These are phyloP conservation scores for Reticulomyxa filosa DNA, from an alignment of 78 protist species.

Conservation along the genomic window DNA sequence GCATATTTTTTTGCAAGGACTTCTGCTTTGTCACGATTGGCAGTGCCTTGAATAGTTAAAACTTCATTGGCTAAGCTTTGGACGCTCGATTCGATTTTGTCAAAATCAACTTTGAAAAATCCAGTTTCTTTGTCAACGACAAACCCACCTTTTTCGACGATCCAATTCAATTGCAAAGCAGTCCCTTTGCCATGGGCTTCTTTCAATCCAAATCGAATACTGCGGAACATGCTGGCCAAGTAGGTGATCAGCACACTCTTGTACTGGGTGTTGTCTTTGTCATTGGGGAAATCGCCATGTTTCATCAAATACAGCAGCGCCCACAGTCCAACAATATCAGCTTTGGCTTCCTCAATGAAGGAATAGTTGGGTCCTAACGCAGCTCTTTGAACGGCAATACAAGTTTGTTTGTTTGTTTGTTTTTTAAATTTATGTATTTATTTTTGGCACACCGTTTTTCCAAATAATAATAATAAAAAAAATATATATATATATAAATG, in stretches of 20 bases:
- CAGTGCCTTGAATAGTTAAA: constrained; percentile 2
- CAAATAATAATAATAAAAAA: too few species aligned
- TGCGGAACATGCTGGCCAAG: constrained; percentile 19
- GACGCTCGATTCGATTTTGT: neutral
- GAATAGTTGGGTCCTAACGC: too few species aligned
- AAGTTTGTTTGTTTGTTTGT: too few species aligned
- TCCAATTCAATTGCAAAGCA: constrained; percentile 18
- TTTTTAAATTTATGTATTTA: too few species aligned
- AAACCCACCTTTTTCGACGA: constrained; percentile 10
- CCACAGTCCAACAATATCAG: constrained; percentile 7
- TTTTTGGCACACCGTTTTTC: too few species aligned
- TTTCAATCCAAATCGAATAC: constrained; percentile 23
- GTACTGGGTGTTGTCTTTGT: too few species aligned
- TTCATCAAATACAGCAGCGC: neutral
- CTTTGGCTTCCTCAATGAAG: constrained; percentile 13
- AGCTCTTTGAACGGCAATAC: neutral
- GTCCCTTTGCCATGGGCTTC: constrained; percentile 28
- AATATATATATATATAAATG: too few species aligned
- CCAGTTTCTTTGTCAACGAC: neutral
- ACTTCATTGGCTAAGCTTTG: neutral
- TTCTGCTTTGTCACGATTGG: constrained; percentile 4
- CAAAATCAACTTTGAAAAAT: neutral
- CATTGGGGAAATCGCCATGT: too few species aligned
- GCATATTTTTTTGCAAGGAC: neutral
- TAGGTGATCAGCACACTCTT: too few species aligned